Percentiles rank a stretch among this genome's conserved stretches.
Evolutionary conservation across 164 flowering plant species (phyloP).

Genomic region (Vitis riparia): DNA sequence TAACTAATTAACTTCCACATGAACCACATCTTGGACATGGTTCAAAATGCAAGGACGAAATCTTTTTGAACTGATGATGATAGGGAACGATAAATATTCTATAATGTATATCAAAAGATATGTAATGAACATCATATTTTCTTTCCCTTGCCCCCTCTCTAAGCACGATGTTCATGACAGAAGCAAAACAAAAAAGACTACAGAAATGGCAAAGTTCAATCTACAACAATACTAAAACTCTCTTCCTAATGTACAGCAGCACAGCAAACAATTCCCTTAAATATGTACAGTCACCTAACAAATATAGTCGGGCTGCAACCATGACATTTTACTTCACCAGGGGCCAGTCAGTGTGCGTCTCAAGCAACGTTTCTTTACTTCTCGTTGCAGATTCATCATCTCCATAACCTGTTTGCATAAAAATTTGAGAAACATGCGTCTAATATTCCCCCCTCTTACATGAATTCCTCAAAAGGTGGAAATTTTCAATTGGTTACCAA

Average conservation of each 20-base stretch:
- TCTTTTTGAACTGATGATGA: background rate
- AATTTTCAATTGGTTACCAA: too few species aligned
- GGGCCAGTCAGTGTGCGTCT: constrained; percentile 74
- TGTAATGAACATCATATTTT: background rate
- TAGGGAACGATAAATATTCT: background rate
- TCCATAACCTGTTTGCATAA: constrained; percentile 48
- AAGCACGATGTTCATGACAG: background rate
- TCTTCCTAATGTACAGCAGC: constrained; percentile 14
- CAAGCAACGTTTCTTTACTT: constrained; percentile 52
- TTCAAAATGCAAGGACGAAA: background rate
- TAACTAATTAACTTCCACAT: too few species aligned
- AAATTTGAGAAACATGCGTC: too few species aligned
- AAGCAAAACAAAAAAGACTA: background rate
- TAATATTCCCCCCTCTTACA: too few species aligned
- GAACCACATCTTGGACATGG: background rate
- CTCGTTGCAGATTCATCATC: constrained; percentile 45
- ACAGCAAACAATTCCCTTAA: constrained; percentile 13
- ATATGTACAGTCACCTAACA: constrained; percentile 37
- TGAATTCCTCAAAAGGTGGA: too few species aligned
- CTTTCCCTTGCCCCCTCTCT: background rate
- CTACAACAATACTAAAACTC: constrained; percentile 7
- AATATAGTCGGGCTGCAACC: background rate
- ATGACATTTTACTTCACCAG: constrained; percentile 38
- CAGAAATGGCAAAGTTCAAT: background rate
- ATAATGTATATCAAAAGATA: background rate